Conservation (phyloP, 2,329 filamentous ascomycete species). For the Scedosporium minutisporum region DNA sequence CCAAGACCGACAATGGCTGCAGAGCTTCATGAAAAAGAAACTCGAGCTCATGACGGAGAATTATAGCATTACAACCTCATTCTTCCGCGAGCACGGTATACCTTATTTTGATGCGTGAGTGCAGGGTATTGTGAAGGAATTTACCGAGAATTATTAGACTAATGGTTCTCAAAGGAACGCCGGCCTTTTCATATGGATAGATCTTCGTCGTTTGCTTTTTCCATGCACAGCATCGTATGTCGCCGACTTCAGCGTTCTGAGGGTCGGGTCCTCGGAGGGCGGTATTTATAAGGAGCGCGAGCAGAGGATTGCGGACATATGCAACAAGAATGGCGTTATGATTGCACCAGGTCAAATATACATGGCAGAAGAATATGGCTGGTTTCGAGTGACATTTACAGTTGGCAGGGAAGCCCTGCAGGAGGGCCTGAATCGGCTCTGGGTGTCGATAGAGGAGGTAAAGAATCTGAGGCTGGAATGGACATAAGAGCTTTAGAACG, state of each 20-base stretch:
- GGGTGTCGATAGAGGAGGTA: background rate
- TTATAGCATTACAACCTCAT: background rate
- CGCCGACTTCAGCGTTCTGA: background rate
- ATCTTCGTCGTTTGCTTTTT: conserved; percentile 8
- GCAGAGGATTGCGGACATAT: conserved; percentile 5
- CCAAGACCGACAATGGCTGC: conserved; percentile 6
- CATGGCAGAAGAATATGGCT: conserved; percentile 14
- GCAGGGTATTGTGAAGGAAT: too few species aligned
- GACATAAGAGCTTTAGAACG: too few species aligned
- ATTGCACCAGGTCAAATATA: conserved; percentile 13
- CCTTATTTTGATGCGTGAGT: conserved; percentile 7
- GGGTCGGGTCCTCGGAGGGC: background rate
- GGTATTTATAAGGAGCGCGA: conserved; percentile 8
- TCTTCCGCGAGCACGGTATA: background rate
- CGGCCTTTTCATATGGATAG: conserved; percentile 14
- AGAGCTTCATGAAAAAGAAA: conserved; percentile 6
- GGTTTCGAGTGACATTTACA: conserved; percentile 16
- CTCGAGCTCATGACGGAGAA: conserved; percentile 6
- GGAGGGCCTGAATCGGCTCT: conserved; percentile 11
- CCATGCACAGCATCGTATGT: background rate
- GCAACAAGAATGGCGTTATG: conserved; percentile 10
- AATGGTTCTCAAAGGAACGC: conserved; percentile 8
- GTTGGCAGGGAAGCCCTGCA: conserved; percentile 10
- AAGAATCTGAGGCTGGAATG: too few species aligned
- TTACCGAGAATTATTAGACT: background rate